Percentiles rank a stretch among this genome's conserved stretches.
Conservation (phyloP, 2,329 filamentous ascomycete genomes). For the Ploettnerulaceae sp. region DNA sequence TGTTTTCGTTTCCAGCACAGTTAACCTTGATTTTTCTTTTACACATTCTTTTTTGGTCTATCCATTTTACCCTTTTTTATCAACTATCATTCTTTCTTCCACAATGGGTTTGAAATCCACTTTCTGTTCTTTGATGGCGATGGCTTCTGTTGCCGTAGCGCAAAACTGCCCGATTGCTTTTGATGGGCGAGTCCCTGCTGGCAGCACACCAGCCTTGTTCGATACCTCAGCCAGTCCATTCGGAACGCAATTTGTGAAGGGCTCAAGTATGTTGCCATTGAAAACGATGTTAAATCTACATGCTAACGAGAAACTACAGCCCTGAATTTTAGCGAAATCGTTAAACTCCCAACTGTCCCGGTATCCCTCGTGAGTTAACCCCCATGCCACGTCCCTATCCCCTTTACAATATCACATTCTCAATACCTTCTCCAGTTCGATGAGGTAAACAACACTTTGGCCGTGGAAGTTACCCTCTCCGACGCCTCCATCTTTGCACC, state of each 20-base stretch:
- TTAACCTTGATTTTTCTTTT: constrained; percentile 4
- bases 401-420: background rate
- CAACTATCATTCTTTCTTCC: constrained; percentile 2
- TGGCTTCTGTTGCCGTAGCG: constrained; percentile 22
- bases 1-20: background rate
- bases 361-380: constrained; percentile 37
- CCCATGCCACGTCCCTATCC: background rate
- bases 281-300: background rate
- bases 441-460: constrained; percentile 5
- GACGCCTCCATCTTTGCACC: constrained; percentile 57
- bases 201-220: constrained; percentile 38
- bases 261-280: constrained; percentile 35
- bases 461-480: constrained; percentile 24
- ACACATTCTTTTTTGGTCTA: background rate
- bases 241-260: constrained; percentile 49
- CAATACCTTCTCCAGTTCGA: constrained; percentile 27
- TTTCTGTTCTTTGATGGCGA: constrained; percentile 14
- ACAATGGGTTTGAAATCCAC: constrained; percentile 13
- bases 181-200: constrained; percentile 42
- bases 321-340: constrained; percentile 46
- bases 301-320: constrained; percentile 30
- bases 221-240: constrained; percentile 41
- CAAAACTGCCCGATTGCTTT: constrained; percentile 40
- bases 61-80: background rate
- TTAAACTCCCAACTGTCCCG: constrained; percentile 42